Conservation (phyloP, 2,329 filamentous ascomycete genomes). For the Magnaporthiopsis poae region DNA sequence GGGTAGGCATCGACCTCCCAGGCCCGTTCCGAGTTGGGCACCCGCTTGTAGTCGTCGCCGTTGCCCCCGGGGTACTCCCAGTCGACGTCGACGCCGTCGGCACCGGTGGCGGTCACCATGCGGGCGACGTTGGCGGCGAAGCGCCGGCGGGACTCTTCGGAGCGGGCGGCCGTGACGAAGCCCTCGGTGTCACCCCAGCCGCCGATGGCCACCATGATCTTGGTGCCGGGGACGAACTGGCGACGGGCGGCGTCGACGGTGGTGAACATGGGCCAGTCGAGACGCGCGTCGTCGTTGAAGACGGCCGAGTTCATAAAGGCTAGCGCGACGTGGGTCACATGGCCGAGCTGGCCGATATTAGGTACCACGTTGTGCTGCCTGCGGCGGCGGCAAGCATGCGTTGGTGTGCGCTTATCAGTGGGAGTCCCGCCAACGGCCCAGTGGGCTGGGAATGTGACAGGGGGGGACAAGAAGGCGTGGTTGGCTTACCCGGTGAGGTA, state of each 20-base stretch:
- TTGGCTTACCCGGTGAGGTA: conserved; percentile 38
- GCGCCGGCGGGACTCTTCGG: conserved; percentile 37
- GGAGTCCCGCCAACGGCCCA: background rate
- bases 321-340: conserved; percentile 48
- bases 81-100: conserved; percentile 59
- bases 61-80: conserved; percentile 58
- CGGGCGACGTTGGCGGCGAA: conserved; percentile 56
- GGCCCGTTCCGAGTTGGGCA: conserved; percentile 48
- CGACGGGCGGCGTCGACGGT: conserved; percentile 36
- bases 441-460: background rate
- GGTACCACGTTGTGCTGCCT: conserved; percentile 41
- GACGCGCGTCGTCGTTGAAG: conserved; percentile 36
- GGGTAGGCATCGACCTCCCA: conserved; percentile 55
- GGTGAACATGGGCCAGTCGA: conserved; percentile 43
- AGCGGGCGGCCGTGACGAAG: conserved; percentile 48
- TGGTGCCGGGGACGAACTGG: conserved; percentile 42
- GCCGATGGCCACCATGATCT: conserved; percentile 61
- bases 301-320: conserved; percentile 46
- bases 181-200: conserved; percentile 63
- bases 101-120: conserved; percentile 52
- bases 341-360: conserved; percentile 22
- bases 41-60: conserved; percentile 56
- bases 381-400: background rate
- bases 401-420: background rate
- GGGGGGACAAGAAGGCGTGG: background rate